These are phyloP conservation scores for Diospyros kaki DNA, from an alignment of 148 eudicot species.

Conservation along the genomic window DNA sequence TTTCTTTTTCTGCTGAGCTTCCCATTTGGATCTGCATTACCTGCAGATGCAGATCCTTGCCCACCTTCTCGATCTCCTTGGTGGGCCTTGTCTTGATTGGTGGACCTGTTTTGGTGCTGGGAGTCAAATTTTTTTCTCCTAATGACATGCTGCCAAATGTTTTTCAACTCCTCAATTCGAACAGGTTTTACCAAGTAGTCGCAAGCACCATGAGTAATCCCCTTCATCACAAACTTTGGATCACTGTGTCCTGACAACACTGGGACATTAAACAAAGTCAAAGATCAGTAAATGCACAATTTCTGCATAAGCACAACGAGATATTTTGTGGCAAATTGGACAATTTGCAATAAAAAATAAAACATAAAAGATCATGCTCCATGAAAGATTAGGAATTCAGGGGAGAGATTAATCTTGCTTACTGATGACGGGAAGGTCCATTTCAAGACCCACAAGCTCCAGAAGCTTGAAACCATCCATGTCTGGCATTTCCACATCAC, in stretches of 20 bases:
- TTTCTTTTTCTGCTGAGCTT: slow-evolving; percentile 29
- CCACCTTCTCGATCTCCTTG: slow-evolving; percentile 28
- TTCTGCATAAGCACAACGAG: too few species aligned
- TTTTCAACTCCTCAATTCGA: slow-evolving; percentile 75
- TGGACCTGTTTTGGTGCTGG: slow-evolving; percentile 23
- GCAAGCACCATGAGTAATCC: slow-evolving; percentile 79
- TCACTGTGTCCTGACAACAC: slow-evolving; percentile 85
- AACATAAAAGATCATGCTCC: slow-evolving; percentile 1
- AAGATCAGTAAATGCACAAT: neutral
- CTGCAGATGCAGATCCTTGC: slow-evolving; percentile 17
- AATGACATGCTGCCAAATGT: slow-evolving; percentile 83
- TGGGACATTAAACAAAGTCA: slow-evolving; percentile 18
- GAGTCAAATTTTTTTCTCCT: slow-evolving; percentile 43
- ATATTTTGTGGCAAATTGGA: neutral
- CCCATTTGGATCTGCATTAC: slow-evolving; percentile 28
- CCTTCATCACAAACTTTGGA: slow-evolving; percentile 72
- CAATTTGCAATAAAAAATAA: neutral
- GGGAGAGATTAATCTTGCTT: slow-evolving; percentile 21
- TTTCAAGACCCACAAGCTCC: slow-evolving; percentile 78
- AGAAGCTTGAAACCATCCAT: slow-evolving; percentile 96
- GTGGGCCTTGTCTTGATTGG: slow-evolving; percentile 21
- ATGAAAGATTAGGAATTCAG: neutral
- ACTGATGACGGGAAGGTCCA: slow-evolving; percentile 93
- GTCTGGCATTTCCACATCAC: slow-evolving; percentile 89
- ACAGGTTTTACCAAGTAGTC: slow-evolving; percentile 92